Evolutionary conservation across 345 rosid species (phyloP).

Genomic region (Hypericum perforatum): DNA sequence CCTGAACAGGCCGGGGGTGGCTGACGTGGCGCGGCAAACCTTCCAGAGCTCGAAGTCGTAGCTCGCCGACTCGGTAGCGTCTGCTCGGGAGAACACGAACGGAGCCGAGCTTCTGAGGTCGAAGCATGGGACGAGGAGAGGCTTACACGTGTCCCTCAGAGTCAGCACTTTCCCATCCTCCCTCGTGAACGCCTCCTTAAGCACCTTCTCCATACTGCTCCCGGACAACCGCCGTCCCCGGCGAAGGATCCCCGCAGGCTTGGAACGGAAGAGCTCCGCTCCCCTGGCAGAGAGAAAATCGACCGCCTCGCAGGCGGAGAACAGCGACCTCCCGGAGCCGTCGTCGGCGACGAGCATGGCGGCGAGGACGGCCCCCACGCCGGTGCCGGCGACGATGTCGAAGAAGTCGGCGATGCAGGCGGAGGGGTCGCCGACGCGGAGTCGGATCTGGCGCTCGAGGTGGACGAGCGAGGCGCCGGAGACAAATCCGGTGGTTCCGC

Average conservation of each 20-base stretch:
- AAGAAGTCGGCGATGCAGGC: conserved; percentile 77
- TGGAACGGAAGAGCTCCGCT: conserved; percentile 47
- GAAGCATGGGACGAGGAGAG: conserved; percentile 91
- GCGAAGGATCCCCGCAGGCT: conserved; percentile 30
- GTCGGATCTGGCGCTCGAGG: conserved; percentile 87
- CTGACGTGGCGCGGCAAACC: conserved; percentile 86
- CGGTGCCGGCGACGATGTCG: conserved; percentile 83
- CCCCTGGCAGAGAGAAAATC: conserved; percentile 29
- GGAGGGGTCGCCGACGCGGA: conserved; percentile 48
- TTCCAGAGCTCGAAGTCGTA: conserved; percentile 89
- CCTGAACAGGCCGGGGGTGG: conserved; percentile 74
- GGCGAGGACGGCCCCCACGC: conserved; percentile 77
- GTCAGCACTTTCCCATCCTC: conserved; percentile 61
- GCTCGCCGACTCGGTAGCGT: conserved; percentile 79
- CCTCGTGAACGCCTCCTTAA: conserved; percentile 48
- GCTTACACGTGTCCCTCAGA: conserved; percentile 82
- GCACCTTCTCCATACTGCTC: conserved; percentile 48
- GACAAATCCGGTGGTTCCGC: conserved; percentile 58
- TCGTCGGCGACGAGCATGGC: conserved; percentile 60
- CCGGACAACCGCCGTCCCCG: conserved; percentile 52
- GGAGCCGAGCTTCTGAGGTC: conserved; percentile 90
- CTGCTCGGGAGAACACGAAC: conserved; percentile 96
- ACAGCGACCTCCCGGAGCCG: conserved; percentile 67
- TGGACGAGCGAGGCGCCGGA: conserved; percentile 58
- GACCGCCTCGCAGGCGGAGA: conserved; percentile 64